Conservation (phyloP, 495 filamentous ascomycete genomes). For the Penicillium dipodomyicola region DNA sequence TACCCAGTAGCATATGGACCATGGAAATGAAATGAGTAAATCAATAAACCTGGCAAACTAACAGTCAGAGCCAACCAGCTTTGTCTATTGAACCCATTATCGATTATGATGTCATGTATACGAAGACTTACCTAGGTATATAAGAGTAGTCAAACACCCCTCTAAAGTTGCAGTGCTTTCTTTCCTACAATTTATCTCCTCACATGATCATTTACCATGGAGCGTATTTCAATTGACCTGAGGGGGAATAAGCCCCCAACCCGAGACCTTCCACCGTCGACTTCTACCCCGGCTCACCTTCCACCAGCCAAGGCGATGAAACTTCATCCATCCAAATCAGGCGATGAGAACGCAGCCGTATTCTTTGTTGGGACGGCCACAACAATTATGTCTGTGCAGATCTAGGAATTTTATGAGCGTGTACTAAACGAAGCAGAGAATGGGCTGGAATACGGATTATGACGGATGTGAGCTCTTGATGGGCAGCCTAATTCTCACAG, state of each 20-base stretch:
- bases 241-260: slow-evolving; percentile 18
- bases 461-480: slow-evolving; percentile 48
- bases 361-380: slow-evolving; percentile 68
- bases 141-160: neutral
- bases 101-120: slow-evolving; percentile 6
- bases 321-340: slow-evolving; percentile 38
- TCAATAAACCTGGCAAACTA: neutral
- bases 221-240: slow-evolving; percentile 11
- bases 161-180: neutral
- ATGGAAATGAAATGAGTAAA: neutral
- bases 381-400: slow-evolving; percentile 50
- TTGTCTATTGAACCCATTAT: neutral
- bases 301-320: slow-evolving; percentile 43
- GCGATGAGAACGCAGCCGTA: slow-evolving; percentile 45
- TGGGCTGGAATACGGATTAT: slow-evolving; percentile 62
- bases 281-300: slow-evolving; percentile 18
- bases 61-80: neutral
- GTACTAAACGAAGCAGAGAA: slow-evolving; percentile 37
- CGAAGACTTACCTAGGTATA: neutral
- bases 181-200: too few species aligned
- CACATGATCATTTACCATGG: slow-evolving; percentile 5
- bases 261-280: slow-evolving; percentile 18
- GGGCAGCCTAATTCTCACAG: neutral
- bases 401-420: neutral
- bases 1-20: neutral